These are phyloP conservation scores for Wolfiporia cocos DNA, from an alignment of 1,284 basidiomycete genomes.

Conservation along the genomic window DNA sequence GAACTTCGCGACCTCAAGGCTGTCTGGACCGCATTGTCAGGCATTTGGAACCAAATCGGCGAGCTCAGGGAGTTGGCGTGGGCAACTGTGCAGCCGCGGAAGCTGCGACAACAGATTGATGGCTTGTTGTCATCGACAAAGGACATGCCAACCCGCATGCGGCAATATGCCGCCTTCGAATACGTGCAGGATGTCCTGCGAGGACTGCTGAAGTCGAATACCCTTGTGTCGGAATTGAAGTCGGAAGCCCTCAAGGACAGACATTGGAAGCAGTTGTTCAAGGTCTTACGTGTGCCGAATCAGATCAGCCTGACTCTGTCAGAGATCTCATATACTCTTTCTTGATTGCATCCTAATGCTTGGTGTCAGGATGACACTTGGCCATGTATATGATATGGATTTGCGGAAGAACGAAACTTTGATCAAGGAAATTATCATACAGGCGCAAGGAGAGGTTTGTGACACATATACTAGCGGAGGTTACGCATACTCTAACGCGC, in stretches of 20 bases:
- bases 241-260: slow-evolving; percentile 96
- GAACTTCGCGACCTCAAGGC: slow-evolving; percentile 95
- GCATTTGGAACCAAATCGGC: slow-evolving; percentile 91
- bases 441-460: slow-evolving; percentile 93
- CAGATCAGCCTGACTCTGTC: slow-evolving; percentile 69
- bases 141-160: slow-evolving; percentile 98
- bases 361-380: slow-evolving; percentile 79
- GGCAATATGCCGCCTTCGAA: slow-evolving; percentile 98
- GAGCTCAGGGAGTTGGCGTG: slow-evolving; percentile 89
- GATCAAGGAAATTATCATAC: slow-evolving; percentile 93
- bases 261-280: slow-evolving; percentile 98
- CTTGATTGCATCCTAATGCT: slow-evolving; percentile 2
- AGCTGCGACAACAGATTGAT: slow-evolving; percentile 92
- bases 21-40: slow-evolving; percentile 98
- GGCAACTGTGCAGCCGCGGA: slow-evolving; percentile 91
- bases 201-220: slow-evolving; percentile 85
- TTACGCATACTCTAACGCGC: neutral
- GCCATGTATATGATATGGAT: slow-evolving; percentile 96
- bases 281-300: slow-evolving; percentile 68
- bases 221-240: slow-evolving; percentile 88
- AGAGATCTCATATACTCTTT: slow-evolving; percentile 30
- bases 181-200: slow-evolving; percentile 92
- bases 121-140: slow-evolving; percentile 85
- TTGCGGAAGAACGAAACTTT: slow-evolving; percentile 86
- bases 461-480: neutral